A percentile compares a stretch with the other conserved stretches of the same genome.
Conservation (phyloP, 2,329 filamentous ascomycete species). For the Penicillium sp. region DNA sequence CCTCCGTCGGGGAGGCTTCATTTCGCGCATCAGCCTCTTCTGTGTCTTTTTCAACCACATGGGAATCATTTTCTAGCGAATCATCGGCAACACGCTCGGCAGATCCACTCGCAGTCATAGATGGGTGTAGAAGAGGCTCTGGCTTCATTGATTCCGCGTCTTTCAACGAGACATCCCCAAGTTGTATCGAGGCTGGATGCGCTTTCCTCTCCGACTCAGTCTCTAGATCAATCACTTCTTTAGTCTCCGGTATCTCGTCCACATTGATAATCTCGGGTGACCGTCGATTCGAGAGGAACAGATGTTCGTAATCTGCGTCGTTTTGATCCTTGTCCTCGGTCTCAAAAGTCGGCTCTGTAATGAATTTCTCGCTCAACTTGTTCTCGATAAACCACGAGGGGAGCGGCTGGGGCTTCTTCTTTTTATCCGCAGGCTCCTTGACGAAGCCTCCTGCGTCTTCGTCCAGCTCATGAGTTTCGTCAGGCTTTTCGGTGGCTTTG, state of each 20-base stretch:
- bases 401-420: slow-evolving; percentile 36
- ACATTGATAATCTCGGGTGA: slow-evolving; percentile 44
- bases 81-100: not conserved
- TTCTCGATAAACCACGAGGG: slow-evolving; percentile 51
- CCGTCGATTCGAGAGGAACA: slow-evolving; percentile 33
- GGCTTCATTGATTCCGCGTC: not conserved
- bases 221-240: slow-evolving; percentile 36
- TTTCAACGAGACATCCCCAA: not conserved
- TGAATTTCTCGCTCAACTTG: slow-evolving; percentile 35
- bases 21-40: not conserved
- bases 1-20: slow-evolving; percentile 14
- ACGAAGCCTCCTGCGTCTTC: slow-evolving; percentile 66
- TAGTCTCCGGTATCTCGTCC: slow-evolving; percentile 34
- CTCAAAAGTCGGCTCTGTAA: slow-evolving; percentile 25
- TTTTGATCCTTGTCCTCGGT: slow-evolving; percentile 12
- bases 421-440: slow-evolving; percentile 42
- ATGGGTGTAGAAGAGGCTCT: not conserved
- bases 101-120: not conserved
- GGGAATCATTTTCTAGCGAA: not conserved
- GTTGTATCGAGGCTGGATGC: not conserved
- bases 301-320: slow-evolving; percentile 24
- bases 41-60: not conserved
- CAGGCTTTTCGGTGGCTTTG: slow-evolving; percentile 48
- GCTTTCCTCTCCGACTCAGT: slow-evolving; percentile 16
- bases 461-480: slow-evolving; percentile 56